phyloP scores from a whole-genome alignment of 352 stramenopile species.

The Pseudoperonospora humuli region DNA sequence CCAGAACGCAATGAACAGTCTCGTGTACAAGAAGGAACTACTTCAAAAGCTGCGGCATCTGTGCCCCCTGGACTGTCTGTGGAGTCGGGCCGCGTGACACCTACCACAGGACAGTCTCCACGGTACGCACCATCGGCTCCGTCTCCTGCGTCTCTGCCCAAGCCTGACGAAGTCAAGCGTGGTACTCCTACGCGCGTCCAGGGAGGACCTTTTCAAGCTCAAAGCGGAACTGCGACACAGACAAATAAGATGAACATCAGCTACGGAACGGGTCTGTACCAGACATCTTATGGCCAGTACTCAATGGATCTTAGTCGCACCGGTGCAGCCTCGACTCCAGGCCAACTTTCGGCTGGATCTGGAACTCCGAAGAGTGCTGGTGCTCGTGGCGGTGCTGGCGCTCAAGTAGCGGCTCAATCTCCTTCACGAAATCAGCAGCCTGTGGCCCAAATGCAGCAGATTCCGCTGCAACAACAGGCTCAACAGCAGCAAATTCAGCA shows the following conservation, averaged over 20 bases:
- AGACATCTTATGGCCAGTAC: constrained; percentile 76
- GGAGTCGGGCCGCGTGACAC: constrained; percentile 55
- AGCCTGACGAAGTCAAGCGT: constrained; percentile 80
- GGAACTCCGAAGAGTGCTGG: constrained; percentile 52
- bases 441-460: constrained; percentile 33
- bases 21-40: constrained; percentile 12
- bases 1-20: constrained; percentile 34
- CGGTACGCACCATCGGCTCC: constrained; percentile 64
- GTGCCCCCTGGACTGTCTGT: constrained; percentile 64
- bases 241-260: constrained; percentile 58
- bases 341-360: constrained; percentile 32
- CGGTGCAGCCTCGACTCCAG: constrained; percentile 21
- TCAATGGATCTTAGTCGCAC: constrained; percentile 62
- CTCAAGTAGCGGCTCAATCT: constrained; percentile 37
- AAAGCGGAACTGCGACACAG: constrained; percentile 29
- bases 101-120: constrained; percentile 59
- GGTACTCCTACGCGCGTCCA: constrained; percentile 53
- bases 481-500: constrained; percentile 27
- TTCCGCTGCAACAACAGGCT: constrained; percentile 28
- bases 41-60: constrained; percentile 37
- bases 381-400: constrained; percentile 14
- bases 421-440: constrained; percentile 42
- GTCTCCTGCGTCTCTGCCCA: constrained; percentile 78
- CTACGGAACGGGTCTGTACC: constrained; percentile 62
- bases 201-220: constrained; percentile 38